A percentile compares a stretch with the other conserved stretches of the same genome.
Conservation (phyloP, 208 protist species). For the Acanthamoeba culbertsoni region DNA sequence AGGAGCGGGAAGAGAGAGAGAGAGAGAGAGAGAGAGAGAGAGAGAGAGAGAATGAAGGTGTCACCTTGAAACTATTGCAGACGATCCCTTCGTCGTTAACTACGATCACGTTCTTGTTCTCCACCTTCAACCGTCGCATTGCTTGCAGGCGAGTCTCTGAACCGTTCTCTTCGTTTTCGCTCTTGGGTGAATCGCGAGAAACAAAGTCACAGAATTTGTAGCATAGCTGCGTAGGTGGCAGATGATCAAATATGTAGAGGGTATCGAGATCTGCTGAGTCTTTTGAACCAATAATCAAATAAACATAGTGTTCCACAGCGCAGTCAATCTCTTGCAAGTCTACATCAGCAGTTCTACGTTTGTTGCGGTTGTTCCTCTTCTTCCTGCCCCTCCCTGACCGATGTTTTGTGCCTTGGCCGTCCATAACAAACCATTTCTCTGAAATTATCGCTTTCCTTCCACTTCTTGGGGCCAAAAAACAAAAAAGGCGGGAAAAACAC, state of each 20-base stretch:
- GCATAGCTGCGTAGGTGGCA: neutral
- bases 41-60: neutral
- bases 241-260: neutral
- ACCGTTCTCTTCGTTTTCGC: neutral
- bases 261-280: neutral
- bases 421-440: too few species aligned
- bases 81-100: neutral
- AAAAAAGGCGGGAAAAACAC: neutral
- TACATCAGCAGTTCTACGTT: neutral
- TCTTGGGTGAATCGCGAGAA: neutral
- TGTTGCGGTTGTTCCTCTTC: neutral
- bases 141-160: neutral
- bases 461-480: neutral
- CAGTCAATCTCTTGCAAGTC: neutral
- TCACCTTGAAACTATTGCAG: neutral
- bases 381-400: neutral
- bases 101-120: slow-evolving; percentile 42
- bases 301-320: neutral
- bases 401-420: too few species aligned
- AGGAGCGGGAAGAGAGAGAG: neutral
- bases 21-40: neutral
- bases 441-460: neutral
- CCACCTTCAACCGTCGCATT: neutral
- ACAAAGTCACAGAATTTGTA: slow-evolving; percentile 38
- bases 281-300: neutral